Base-by-base conservation (phyloP, 805 yeast species). In the Candida gorgasii region DNA sequence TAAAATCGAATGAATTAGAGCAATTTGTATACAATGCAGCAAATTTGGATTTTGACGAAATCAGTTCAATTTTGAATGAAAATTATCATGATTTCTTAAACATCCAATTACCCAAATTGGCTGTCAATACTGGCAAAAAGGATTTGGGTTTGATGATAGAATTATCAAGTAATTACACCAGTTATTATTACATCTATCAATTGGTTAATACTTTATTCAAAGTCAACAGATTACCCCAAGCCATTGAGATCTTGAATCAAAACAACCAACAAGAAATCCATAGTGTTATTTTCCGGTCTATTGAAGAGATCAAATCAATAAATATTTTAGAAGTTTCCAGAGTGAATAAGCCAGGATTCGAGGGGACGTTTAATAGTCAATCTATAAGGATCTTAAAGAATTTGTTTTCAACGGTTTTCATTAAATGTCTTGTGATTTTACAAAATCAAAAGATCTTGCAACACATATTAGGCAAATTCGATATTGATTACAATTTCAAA, bases 371-470 rank as follows among this genome's bases (percentile, higher is more conserved):
- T 40, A 72, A 74, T 45, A 84, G 80, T 45, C 67, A 73, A 8
- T 61, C 78, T 9, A 75, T 81, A 0, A 59, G 75, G 0, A 73
- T 87, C 0, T 63, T 89, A 23, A 79, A 82, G 49, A 89, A 87
- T 47, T 72, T 89, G 30, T 84, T 86, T 48, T 79, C 86, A 60
- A 72, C 80, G 7, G 70, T 88, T n/a, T 89, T 85, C 53, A 67
- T 79, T 20, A 82, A 80, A 57, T 61, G 80, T 40, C 62, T 83
- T 30, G 72, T 80, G 17, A 79, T 86, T 4, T 61, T 88, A 14
- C 93, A 87, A 63, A 76, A 78, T 17, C 89, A 87, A 55, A 71
- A 84, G 22, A 81, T 84, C 1, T 72, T 89, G 4, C 67, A 68
- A 46, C 89, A 82, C 47, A 75, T 85, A 11, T 69, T 76, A 5